These are phyloP conservation scores for Dichomitus squalens DNA, from an alignment of 1,284 basidiomycete species.

Conservation along the genomic window DNA sequence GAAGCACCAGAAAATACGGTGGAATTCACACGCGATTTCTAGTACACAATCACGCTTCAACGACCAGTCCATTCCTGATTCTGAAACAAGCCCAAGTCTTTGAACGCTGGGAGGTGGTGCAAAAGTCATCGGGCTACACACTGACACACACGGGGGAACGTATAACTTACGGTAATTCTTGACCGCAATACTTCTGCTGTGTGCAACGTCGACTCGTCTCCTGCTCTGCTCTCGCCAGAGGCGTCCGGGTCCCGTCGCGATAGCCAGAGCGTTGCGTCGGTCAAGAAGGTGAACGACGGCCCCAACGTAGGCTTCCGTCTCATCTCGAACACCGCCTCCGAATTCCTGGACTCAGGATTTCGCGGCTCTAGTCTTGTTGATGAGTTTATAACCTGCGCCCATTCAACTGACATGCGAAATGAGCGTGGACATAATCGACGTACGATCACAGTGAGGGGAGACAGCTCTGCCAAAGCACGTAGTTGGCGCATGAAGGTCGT, in stretches of 20 bases:
- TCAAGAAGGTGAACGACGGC: conserved; percentile 70
- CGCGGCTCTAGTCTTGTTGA: conserved; percentile 36
- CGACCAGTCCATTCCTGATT: conserved; percentile 24
- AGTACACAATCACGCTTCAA: not conserved
- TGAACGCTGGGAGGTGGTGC: conserved; percentile 36
- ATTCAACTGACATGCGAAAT: not conserved
- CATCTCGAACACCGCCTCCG: conserved; percentile 41
- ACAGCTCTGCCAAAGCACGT: conserved; percentile 48
- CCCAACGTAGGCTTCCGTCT: conserved; percentile 71
- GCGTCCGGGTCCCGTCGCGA: conserved; percentile 25
- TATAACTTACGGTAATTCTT: conserved; percentile 43
- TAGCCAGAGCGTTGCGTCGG: conserved; percentile 75
- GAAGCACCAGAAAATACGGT: no score
- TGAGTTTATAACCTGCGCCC: conserved; percentile 47
- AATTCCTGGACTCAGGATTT: conserved; percentile 31
- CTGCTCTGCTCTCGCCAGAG: not conserved
- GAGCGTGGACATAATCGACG: conserved; percentile 35
- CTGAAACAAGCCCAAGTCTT: conserved; percentile 37
- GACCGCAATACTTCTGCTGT: conserved; percentile 41
- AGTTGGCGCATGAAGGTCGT: conserved; percentile 68
- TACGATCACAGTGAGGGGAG: conserved; percentile 54
- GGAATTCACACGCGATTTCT: no score
- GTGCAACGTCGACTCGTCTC: conserved; percentile 16
- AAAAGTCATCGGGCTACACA: not conserved
- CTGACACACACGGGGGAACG: not conserved